A percentile compares a stretch with the other conserved stretches of the same genome.
Evolutionary conservation across 345 rosid species (phyloP).

Genomic region (Eucalyptus polybractea): DNA sequence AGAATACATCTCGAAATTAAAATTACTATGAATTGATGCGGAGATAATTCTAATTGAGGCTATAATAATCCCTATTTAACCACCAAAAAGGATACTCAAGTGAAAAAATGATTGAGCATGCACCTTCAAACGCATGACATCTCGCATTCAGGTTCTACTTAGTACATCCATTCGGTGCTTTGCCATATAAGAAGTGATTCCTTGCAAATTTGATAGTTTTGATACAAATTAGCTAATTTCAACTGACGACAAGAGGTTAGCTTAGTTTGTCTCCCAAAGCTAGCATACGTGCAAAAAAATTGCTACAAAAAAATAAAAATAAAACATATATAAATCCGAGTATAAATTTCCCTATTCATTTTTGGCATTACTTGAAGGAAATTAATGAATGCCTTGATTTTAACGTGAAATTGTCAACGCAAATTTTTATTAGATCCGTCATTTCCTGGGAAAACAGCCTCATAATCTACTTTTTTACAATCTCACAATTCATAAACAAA

Average conservation of each 20-base stretch:
- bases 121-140: background rate
- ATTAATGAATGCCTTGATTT: accelerated
- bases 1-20: background rate
- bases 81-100: background rate
- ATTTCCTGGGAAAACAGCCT: accelerated
- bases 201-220: background rate
- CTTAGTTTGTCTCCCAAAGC: background rate
- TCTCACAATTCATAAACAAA: too few relatives aligned
- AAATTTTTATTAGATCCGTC: background rate
- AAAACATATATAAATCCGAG: background rate
- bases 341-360: background rate
- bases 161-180: background rate
- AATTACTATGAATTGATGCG: accelerated
- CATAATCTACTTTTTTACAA: too few relatives aligned
- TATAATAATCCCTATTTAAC: background rate
- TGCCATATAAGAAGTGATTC: background rate
- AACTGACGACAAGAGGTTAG: background rate
- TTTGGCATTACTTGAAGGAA: background rate
- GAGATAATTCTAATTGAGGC: background rate
- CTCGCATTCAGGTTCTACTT: background rate
- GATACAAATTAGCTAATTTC: background rate
- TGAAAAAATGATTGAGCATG: background rate
- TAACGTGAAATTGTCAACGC: background rate
- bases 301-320: too few relatives aligned
- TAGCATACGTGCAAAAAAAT: background rate